Percentiles rank a stretch among this genome's conserved stretches.
Evolutionary conservation across 306 rosid genomes (phyloP).

Genomic region (Macrotyloma uniflorum): DNA sequence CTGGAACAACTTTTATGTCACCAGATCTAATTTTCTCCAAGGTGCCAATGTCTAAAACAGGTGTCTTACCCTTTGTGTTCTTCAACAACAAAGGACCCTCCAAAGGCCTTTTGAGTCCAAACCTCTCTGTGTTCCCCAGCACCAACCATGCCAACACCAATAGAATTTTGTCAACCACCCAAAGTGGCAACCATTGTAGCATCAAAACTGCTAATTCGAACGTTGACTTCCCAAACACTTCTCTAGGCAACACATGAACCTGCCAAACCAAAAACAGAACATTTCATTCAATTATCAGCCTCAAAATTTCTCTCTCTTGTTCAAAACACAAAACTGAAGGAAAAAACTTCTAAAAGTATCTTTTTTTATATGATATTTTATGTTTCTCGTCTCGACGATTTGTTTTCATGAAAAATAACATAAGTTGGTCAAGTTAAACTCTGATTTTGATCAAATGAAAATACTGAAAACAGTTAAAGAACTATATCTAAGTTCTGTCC

Average conservation of each 20-base stretch:
- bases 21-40: constrained; percentile 83
- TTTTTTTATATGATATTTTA: too few relatives aligned
- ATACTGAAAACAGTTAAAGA: too few relatives aligned
- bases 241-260: constrained; percentile 91
- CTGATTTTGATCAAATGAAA: too few relatives aligned
- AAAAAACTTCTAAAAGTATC: too few relatives aligned
- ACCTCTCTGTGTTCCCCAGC: constrained; percentile 65
- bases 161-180: constrained; percentile 77
- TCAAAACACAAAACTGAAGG: background rate
- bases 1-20: constrained; percentile 71
- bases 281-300: constrained; percentile 34
- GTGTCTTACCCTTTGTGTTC: constrained; percentile 82
- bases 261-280: constrained; percentile 46
- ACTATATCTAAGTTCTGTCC: too few relatives aligned
- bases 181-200: constrained; percentile 85
- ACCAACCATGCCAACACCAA: constrained; percentile 70
- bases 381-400: too few relatives aligned
- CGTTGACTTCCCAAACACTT: constrained; percentile 75
- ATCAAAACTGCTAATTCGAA: constrained; percentile 71
- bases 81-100: constrained; percentile 79
- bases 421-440: too few relatives aligned
- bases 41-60: constrained; percentile 90
- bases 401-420: too few relatives aligned
- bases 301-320: background rate
- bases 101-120: constrained; percentile 75